phyloP scores from a whole-genome alignment of 2,329 filamentous ascomycete species.

The Sphaerulina vaccinii region DNA sequence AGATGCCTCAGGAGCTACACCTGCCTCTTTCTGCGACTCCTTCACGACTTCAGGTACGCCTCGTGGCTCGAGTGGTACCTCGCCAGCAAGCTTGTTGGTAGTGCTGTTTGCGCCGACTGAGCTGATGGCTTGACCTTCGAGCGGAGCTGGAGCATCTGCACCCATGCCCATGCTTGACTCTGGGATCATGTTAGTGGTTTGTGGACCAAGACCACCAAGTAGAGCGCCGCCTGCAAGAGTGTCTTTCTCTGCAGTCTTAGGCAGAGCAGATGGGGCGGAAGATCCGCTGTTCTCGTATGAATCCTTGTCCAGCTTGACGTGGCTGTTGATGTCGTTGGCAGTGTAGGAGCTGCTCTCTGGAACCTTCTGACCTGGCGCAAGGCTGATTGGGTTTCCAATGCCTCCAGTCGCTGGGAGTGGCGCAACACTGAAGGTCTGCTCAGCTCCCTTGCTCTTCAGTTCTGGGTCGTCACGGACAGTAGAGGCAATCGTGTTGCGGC shows the following conservation, averaged over 20 bases:
- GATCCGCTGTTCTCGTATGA: conserved; percentile 82
- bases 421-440: conserved; percentile 50
- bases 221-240: conserved; percentile 34
- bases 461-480: conserved; percentile 68
- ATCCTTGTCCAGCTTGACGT: conserved; percentile 68
- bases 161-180: conserved; percentile 78
- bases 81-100: conserved; percentile 47
- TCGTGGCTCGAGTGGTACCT: conserved; percentile 47
- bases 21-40: conserved; percentile 68
- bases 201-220: conserved; percentile 48
- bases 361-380: conserved; percentile 77
- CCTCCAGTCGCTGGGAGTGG: conserved; percentile 60
- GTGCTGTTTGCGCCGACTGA: conserved; percentile 35
- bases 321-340: conserved; percentile 67
- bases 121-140: conserved; percentile 22
- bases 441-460: conserved; percentile 27
- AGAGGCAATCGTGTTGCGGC: conserved; percentile 68
- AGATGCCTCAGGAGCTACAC: conserved; percentile 62
- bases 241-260: conserved; percentile 41
- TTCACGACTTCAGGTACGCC: conserved; percentile 63
- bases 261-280: conserved; percentile 41
- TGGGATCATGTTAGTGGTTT: conserved; percentile 68
- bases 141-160: conserved; percentile 26
- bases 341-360: conserved; percentile 66
- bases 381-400: conserved; percentile 73